phyloP scores from a whole-genome alignment of 148 eudicot genomes.

The Rhododendron ovatum region DNA sequence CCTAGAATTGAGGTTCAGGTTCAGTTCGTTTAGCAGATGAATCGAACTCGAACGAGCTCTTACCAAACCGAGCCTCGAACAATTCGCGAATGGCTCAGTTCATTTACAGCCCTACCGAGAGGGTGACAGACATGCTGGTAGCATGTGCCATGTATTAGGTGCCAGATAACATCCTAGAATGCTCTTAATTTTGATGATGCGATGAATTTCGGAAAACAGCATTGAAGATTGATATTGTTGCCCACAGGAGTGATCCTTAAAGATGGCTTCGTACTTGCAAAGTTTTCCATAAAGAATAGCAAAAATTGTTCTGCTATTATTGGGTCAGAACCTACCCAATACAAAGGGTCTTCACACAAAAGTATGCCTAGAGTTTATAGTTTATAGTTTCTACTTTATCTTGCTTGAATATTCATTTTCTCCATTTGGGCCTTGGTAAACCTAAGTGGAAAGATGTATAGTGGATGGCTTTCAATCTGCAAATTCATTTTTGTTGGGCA shows the following conservation, averaged over 20 bases:
- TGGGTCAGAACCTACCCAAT: background rate
- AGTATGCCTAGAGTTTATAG: background rate
- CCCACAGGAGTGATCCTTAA: background rate
- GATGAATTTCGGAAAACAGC: background rate
- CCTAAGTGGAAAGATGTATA: background rate
- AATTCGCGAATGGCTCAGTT: no score
- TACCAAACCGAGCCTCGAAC: no score
- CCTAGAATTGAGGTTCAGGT: no score
- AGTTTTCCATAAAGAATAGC: background rate
- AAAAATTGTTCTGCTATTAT: background rate
- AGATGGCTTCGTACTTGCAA: background rate
- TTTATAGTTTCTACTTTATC: background rate
- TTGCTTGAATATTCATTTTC: background rate
- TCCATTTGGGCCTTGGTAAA: background rate
- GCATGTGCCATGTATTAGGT: background rate
- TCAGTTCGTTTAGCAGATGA: no score
- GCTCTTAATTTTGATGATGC: background rate
- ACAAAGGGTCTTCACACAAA: background rate
- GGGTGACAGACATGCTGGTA: background rate
- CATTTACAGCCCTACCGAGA: no score
- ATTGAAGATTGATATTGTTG: background rate
- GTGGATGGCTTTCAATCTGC: background rate
- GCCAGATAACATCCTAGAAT: background rate
- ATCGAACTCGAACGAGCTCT: no score
- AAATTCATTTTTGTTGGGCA: background rate